Base-by-base conservation (phyloP, 1,284 basidiomycete species). In the Malassezia yamatoensis region DNA sequence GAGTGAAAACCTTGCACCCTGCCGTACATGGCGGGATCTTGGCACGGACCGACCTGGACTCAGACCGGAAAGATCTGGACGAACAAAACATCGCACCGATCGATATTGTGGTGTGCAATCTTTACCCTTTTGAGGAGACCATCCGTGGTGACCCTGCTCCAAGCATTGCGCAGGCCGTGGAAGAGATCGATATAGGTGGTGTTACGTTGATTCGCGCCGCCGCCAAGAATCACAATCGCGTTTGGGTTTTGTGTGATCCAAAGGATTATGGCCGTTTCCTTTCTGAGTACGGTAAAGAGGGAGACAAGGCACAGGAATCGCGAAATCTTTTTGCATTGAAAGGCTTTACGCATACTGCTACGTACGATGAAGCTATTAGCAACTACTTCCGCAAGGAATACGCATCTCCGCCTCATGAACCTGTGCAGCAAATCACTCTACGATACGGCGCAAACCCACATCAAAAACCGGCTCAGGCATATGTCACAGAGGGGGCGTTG, bases 1-100 rank as follows among this genome's bases (percentile, higher is more conserved):
- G 94, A 61, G 94, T 98, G 63, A 98, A 99, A 80, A 99, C 94
- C 5, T 83, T 99, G n/a, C 94, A 99, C 74, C 94, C 94, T 49
- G 91, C 87, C 18, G 89, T 99, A 21, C 94, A 99, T 75, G 94
- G 94, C 73, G 94, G 91, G 43, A 73, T 73, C 48, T 63, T 73
- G 15, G 70, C 72, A 18, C 72, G 71, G 58, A 65, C 63, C n/a
- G 39, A 54, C 45, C 68, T 72, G 57, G 43, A 64, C n/a, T 66
- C 64, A 18, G 72, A 74, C 59, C 62, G 60, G 35, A 51, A 61
- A 41, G 72, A 74, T 53, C 60, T 74, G 41, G 58, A 65, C 38
- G 62, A 59, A 5, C 65, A 71, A 54, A 44, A 53, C 37, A 66
- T 67, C 58, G 65, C 61, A 29, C 70, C 72, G 50, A 70, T 74